Evolutionary conservation across 1,284 basidiomycete species (phyloP), one percentile per base, ranked within the genome.

Genomic region (Leccinum fallax): DNA sequence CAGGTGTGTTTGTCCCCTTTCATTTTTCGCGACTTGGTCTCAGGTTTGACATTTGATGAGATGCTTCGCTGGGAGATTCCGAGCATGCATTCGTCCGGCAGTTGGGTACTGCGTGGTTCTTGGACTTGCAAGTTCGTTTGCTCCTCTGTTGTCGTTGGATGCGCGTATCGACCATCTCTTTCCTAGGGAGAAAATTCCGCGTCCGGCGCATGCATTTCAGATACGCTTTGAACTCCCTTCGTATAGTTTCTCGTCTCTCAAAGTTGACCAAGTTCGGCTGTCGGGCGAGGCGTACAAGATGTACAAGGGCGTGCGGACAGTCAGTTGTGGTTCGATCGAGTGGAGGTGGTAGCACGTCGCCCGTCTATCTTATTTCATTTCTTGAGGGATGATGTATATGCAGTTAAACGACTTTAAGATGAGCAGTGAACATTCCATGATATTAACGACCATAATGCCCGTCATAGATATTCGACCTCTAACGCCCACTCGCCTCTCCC

Each of bases 261-360:
- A 91, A 65, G 89, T 97, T 3, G 92, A 94, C 63, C 89, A 94
- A 67, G 83, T 98, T 60, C 93, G 89, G 72, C 79, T 97, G n/a
- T 85, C 84, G 0, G 87, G 90, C 3, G 91, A 92, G 74, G 76
- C 80, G 1, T 95, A 95, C 78, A 97, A 96, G 76, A 82, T 87
- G 15, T 95, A 93, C 80, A 97, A 86, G 71, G 92, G 91, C 21
- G 88, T 93, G 61, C 78, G 91, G 67, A 85, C 87, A 43, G 78
- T 79, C 54, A 81, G 85, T 13, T 70, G 76, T 46, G 89, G 87
- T n/a, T 81, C 84, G 53, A 76, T 91, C 13, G 89, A 92, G 71
- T 92, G 89, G 87, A 82, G 89, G 66, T 90, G 88, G 89, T 91
- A 75, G 57, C 28, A 54, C 34, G n/a, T 48, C 16, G 34, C 10